Evolutionary conservation across 768 basidiomycete species (phyloP), one percentile per base, ranked within the genome.

Genomic region (Boletus pseudo-olivaceus): DNA sequence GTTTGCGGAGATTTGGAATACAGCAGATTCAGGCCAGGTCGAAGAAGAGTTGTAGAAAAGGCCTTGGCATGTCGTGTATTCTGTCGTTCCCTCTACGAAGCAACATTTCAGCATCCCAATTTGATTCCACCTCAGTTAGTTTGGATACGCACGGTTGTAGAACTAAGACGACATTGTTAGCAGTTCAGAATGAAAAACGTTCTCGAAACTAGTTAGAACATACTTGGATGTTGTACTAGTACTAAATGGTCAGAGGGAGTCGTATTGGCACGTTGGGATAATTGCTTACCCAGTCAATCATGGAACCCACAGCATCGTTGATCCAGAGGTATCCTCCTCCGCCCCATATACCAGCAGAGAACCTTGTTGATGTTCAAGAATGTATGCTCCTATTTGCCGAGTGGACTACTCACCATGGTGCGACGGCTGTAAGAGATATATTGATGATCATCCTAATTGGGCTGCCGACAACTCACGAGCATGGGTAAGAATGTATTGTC

Each of bases 1-100:
- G 55, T 71, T 78, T 1, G 77, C 76, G 34, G 72, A 67, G 44
- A 80, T 78, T 63, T 80, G 70, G 61, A 80, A 76, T 27, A 81
- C 56, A 0, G 76, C 64, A 3, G 78, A 70, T 19, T 68, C 53
- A 2, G 78, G 78, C 67, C 67, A 80, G 6, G 60, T 53, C 23
- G 68, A 66, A 10, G 75, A 75, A 1, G 76, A 78, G 6, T 59
- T 49, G 43, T 57, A 67, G 17, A 80, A 63, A n/a, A 81, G 68
- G n/a, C 62, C 63, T 19, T 55, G 41, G 54, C 76, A 76, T 2
- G 66, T 70, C 0, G 71, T 71, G 56, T 76, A 76, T 53, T 74
- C 74, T 12, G 55, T 54, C 0, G 60, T 56, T 6, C 73, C 73
- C 66, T 76, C 74, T 74, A 57, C 27, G 2, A 23, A 23, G 14